Percentiles rank a stretch among this genome's conserved stretches.
phyloP scores from a whole-genome alignment of 1,139 yeast species.

The Waltiozyma sp. region DNA sequence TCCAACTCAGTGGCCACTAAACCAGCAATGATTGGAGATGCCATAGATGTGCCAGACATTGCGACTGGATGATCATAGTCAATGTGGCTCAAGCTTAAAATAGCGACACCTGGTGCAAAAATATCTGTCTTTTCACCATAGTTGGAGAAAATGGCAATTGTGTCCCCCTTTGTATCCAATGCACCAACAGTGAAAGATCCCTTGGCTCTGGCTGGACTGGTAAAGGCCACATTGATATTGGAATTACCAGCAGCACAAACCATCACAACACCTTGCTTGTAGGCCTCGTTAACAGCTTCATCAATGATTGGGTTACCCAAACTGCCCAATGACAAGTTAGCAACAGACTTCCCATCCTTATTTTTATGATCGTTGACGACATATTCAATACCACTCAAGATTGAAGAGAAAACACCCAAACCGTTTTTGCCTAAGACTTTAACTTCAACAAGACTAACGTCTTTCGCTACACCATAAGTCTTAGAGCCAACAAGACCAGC shows the following conservation, averaged over 20 bases:
- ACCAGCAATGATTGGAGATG: constrained; percentile 76
- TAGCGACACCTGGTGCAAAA: constrained; percentile 69
- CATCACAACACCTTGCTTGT: constrained; percentile 56
- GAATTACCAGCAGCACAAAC: constrained; percentile 89
- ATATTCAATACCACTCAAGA: constrained; percentile 62
- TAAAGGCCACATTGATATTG: constrained; percentile 60
- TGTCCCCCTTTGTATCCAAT: constrained; percentile 59
- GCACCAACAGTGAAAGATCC: constrained; percentile 80
- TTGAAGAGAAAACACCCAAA: constrained; percentile 53
- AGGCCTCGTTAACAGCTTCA: constrained; percentile 63
- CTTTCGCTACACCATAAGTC: constrained; percentile 76
- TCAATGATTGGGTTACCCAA: constrained; percentile 52
- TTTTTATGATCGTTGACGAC: constrained; percentile 46
- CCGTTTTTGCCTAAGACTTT: constrained; percentile 60
- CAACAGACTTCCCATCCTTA: constrained; percentile 52
- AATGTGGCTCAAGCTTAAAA: constrained; percentile 25
- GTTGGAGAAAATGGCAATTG: constrained; percentile 65
- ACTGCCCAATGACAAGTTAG: constrained; percentile 73
- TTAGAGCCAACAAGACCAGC: constrained; percentile 77
- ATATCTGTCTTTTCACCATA: constrained; percentile 84
- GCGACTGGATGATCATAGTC: constrained; percentile 13
- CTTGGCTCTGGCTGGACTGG: constrained; percentile 71
- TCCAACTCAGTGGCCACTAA: constrained; percentile 54
- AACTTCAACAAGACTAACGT: constrained; percentile 51
- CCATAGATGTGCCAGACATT: constrained; percentile 82